A percentile compares a stretch with the other conserved stretches of the same genome.
These are phyloP conservation scores for Babesia ovata DNA, from an alignment of 169 alveolate species.

Conservation along the genomic window DNA sequence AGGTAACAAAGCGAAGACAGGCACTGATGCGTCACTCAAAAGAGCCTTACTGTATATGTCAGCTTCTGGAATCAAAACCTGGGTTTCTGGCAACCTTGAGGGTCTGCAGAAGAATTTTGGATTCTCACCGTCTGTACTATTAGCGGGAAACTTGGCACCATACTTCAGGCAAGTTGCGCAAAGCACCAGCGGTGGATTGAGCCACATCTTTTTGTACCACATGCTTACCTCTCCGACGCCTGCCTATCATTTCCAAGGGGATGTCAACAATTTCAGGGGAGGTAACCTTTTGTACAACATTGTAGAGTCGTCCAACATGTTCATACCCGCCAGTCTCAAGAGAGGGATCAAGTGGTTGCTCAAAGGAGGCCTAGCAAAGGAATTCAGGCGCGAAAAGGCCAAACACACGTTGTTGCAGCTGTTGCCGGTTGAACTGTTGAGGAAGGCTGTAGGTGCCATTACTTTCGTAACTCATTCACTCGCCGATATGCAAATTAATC, in stretches of 20 bases:
- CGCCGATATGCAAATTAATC: constrained; percentile 72
- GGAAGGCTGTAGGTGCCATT: constrained; percentile 69
- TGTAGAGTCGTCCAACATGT: constrained; percentile 74
- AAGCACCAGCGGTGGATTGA: constrained; percentile 39
- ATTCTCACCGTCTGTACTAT: constrained; percentile 54
- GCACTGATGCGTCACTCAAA: neutral
- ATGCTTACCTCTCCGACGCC: constrained; percentile 56
- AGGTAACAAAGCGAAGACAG: neutral
- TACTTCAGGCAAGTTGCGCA: constrained; percentile 42
- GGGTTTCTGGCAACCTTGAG: constrained; percentile 47
- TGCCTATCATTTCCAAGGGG: constrained; percentile 55
- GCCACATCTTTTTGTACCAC: constrained; percentile 62
- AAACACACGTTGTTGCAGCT: constrained; percentile 68
- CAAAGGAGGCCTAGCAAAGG: constrained; percentile 68
- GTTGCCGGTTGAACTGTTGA: constrained; percentile 66
- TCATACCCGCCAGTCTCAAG: constrained; percentile 74
- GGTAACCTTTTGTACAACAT: constrained; percentile 69
- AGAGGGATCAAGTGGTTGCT: constrained; percentile 67
- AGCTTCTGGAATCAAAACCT: constrained; percentile 56
- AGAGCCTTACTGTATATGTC: constrained; percentile 65
- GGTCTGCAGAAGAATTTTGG: constrained; percentile 45
- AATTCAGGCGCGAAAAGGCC: constrained; percentile 65
- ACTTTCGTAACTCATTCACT: constrained; percentile 77
- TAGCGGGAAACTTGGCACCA: constrained; percentile 52
- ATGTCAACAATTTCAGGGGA: constrained; percentile 54